These are phyloP conservation scores for Scleroderma citrinum DNA, from an alignment of 768 basidiomycete species.

Conservation along the genomic window DNA sequence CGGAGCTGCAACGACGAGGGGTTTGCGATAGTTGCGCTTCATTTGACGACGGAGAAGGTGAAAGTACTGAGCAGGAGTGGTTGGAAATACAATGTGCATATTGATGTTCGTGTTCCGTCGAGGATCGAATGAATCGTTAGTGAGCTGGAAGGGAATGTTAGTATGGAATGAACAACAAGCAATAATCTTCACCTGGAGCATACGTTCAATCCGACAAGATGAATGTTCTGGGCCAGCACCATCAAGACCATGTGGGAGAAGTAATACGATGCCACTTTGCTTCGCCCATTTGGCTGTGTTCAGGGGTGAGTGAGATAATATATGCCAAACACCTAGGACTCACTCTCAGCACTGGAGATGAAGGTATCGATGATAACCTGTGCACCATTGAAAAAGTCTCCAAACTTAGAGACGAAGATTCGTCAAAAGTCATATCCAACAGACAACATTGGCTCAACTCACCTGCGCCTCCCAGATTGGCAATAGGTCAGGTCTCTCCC, in stretches of 20 bases:
- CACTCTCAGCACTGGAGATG: conserved; percentile 78
- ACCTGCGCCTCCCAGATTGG: conserved; percentile 94
- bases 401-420: conserved; percentile 46
- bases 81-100: conserved; percentile 81
- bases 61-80: conserved; percentile 90
- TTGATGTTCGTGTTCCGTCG: conserved; percentile 50
- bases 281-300: conserved; percentile 85
- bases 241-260: conserved; percentile 86
- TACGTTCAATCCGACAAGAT: conserved; percentile 79
- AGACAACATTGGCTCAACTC: conserved; percentile 4
- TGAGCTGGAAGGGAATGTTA: conserved; percentile 44
- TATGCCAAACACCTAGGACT: conserved; percentile 17
- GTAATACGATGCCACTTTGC: conserved; percentile 82
- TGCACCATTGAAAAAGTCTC: conserved; percentile 91
- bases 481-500: conserved; percentile 77
- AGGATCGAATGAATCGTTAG: conserved; percentile 57
- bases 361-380: conserved; percentile 87
- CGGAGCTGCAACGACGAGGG: conserved; percentile 77
- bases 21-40: conserved; percentile 79
- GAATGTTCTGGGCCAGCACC: conserved; percentile 95
- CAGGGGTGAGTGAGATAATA: neutral
- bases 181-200: conserved; percentile 62
- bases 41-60: conserved; percentile 87
- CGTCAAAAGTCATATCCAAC: neutral
- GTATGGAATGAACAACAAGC: neutral